Evolutionary conservation across 2,329 filamentous ascomycete species (phyloP).

Genomic region (Blastomyces emzantsi): DNA sequence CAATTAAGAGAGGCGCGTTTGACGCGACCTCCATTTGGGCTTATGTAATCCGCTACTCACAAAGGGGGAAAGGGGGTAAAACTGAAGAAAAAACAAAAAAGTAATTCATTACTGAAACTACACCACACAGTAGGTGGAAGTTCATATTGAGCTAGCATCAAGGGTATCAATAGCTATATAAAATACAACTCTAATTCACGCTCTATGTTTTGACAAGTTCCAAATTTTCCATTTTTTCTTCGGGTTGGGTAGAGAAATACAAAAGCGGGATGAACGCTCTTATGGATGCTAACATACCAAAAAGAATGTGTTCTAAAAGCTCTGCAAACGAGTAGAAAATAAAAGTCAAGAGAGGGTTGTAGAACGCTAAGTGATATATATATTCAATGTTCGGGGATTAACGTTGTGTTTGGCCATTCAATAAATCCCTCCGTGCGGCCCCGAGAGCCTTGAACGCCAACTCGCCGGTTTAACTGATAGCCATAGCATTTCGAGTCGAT

Average conservation of each 20-base stretch:
- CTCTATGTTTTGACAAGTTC: neutral
- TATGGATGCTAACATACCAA: neutral
- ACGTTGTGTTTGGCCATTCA: neutral
- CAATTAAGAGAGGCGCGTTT: neutral
- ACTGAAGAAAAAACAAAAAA: too few species aligned
- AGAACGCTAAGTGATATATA: neutral
- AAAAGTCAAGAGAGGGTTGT: neutral
- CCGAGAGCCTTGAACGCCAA: neutral
- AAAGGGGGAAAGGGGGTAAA: too few species aligned
- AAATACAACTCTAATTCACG: slow-evolving; percentile 4
- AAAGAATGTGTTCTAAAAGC: neutral
- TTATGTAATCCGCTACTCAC: neutral
- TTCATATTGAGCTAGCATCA: neutral
- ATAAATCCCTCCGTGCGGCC: neutral
- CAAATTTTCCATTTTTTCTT: neutral
- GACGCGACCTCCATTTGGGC: neutral
- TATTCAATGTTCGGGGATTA: neutral
- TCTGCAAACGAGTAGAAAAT: neutral
- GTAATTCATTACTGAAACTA: neutral
- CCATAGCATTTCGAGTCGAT: neutral
- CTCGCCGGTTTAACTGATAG: neutral
- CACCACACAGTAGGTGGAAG: neutral
- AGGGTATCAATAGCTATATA: slow-evolving; percentile 4
- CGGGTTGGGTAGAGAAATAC: neutral
- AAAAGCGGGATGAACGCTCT: neutral